A percentile compares a stretch with the other conserved stretches of the same genome.
phyloP scores from a whole-genome alignment of 805 yeast species.

The Jamesozyma gamospora region DNA sequence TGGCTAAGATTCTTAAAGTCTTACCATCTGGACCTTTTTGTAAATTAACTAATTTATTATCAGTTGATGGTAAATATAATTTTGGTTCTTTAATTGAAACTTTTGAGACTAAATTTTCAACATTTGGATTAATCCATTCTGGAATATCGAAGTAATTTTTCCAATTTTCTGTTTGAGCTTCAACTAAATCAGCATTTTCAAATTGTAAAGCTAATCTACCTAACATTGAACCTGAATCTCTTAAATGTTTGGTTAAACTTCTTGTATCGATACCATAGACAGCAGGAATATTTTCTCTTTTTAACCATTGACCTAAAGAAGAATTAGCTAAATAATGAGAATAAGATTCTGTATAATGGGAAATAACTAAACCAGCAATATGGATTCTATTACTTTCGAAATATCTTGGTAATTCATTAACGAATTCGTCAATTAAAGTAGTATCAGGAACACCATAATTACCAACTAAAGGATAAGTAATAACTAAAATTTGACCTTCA shows the following conservation, averaged over 20 bases:
- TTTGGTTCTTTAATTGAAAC: slow-evolving; percentile 76
- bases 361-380: slow-evolving; percentile 92
- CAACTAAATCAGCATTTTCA: slow-evolving; percentile 24
- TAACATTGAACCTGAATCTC: slow-evolving; percentile 85
- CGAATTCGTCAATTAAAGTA: slow-evolving; percentile 59
- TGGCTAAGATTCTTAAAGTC: slow-evolving; percentile 70
- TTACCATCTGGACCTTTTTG: slow-evolving; percentile 64
- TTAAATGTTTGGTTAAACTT: slow-evolving; percentile 82
- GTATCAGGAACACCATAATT: slow-evolving; percentile 98
- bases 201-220: slow-evolving; percentile 74
- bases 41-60: slow-evolving; percentile 28
- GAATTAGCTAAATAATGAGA: slow-evolving; percentile 91
- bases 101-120: slow-evolving; percentile 79
- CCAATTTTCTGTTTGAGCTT: slow-evolving; percentile 42
- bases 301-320: slow-evolving; percentile 87
- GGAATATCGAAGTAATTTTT: slow-evolving; percentile 54
- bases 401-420: slow-evolving; percentile 73
- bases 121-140: slow-evolving; percentile 90
- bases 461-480: slow-evolving; percentile 94
- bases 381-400: slow-evolving; percentile 91
- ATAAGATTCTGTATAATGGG: slow-evolving; percentile 92
- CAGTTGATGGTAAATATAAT: slow-evolving; percentile 60
- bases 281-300: slow-evolving; percentile 87
- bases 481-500: slow-evolving; percentile 92
- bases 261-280: slow-evolving; percentile 97